Percentiles rank a stretch among this genome's conserved stretches.
Conservation (phyloP, 805 yeast genomes). For the Candida chilensis region DNA sequence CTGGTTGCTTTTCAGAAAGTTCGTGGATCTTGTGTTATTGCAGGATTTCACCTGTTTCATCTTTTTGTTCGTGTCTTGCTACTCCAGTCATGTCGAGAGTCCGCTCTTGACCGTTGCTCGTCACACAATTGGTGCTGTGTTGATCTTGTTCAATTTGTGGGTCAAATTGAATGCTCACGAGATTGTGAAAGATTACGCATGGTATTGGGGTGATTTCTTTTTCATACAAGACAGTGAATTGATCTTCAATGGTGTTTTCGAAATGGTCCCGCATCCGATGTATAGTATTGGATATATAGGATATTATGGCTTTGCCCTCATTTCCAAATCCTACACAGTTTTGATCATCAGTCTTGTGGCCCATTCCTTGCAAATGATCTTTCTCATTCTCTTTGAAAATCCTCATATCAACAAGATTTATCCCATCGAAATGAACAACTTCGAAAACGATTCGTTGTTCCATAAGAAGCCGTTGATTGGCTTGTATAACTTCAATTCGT, state of each 20-base stretch:
- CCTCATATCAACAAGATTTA: slow-evolving; percentile 83
- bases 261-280: slow-evolving; percentile 90
- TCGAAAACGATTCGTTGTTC: slow-evolving; percentile 23
- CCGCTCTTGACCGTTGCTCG: slow-evolving; percentile 37
- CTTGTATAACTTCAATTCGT: slow-evolving; percentile 50
- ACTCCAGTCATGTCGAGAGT: slow-evolving; percentile 32
- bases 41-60: slow-evolving; percentile 74
- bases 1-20: slow-evolving; percentile 72
- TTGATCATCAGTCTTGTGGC: slow-evolving; percentile 64
- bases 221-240: slow-evolving; percentile 65
- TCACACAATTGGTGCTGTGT: slow-evolving; percentile 45
- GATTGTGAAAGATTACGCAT: slow-evolving; percentile 82
- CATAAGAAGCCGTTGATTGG: slow-evolving; percentile 47
- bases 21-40: slow-evolving; percentile 78
- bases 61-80: slow-evolving; percentile 41
- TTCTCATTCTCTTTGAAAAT: slow-evolving; percentile 66
- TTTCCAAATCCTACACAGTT: slow-evolving; percentile 65
- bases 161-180: slow-evolving; percentile 83
- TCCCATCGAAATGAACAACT: slow-evolving; percentile 33
- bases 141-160: slow-evolving; percentile 72
- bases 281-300: slow-evolving; percentile 85
- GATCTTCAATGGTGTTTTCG: slow-evolving; percentile 83
- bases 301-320: slow-evolving; percentile 74
- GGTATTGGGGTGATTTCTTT: slow-evolving; percentile 96
- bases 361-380: slow-evolving; percentile 69